Percentiles rank a stretch among this genome's conserved stretches.
Evolutionary conservation across 768 basidiomycete genomes (phyloP).

Genomic region (Gyrodon lividus): DNA sequence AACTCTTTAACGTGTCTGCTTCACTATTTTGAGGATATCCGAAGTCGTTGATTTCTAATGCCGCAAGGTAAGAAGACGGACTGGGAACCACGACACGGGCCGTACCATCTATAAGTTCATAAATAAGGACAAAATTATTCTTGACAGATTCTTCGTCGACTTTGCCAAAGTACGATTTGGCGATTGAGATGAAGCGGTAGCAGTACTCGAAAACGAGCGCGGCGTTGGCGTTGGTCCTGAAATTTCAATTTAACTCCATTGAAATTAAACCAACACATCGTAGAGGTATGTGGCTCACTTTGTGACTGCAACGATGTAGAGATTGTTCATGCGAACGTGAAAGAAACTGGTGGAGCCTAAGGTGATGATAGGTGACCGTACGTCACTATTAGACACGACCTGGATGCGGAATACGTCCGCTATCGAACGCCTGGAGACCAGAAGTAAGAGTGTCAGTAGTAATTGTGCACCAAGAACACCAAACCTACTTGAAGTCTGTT

Average conservation of each 20-base stretch:
- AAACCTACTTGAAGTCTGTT: constrained; percentile 89
- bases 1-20: constrained; percentile 94
- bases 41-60: constrained; percentile 94
- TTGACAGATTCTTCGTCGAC: constrained; percentile 97
- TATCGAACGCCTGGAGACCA: constrained; percentile 74
- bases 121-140: constrained; percentile 98
- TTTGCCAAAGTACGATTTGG: constrained; percentile 96
- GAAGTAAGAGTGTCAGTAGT: constrained; percentile 5
- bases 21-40: constrained; percentile 99
- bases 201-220: constrained; percentile 98
- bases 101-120: constrained; percentile 94
- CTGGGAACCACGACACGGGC: constrained; percentile 9
- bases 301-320: constrained; percentile 94
- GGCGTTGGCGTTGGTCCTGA: constrained; percentile 93
- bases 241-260: too few relatives aligned
- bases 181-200: constrained; percentile 94
- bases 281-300: constrained; percentile 56
- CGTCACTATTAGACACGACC: constrained; percentile 96
- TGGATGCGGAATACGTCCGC: constrained; percentile 99
- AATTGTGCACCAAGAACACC: constrained; percentile 1
- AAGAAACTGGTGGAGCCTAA: constrained; percentile 99
- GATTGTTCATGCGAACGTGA: constrained; percentile 92
- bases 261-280: neutral
- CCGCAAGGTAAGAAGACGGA: constrained; percentile 5
- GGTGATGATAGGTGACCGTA: constrained; percentile 95